Conservation (phyloP, 2,329 filamentous ascomycete species). For the Cryphonectria radicalis region DNA sequence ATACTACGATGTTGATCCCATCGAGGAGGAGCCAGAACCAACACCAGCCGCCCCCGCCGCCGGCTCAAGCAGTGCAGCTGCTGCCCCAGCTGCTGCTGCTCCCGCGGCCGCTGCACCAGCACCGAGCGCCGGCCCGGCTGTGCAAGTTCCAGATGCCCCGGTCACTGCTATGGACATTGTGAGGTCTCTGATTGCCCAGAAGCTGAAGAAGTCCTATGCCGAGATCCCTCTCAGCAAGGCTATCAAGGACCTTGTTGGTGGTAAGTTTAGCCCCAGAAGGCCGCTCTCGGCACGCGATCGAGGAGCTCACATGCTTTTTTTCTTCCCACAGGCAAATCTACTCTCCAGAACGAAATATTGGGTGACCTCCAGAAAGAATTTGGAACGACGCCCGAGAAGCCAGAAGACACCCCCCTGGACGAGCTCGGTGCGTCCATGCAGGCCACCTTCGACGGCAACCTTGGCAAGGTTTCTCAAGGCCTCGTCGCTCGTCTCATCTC, state of each 20-base stretch:
- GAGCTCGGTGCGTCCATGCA: constrained; percentile 96
- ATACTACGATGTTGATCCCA: constrained; percentile 96
- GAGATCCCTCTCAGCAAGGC: constrained; percentile 95
- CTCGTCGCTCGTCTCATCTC: constrained; percentile 94
- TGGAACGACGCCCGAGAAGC: constrained; percentile 96
- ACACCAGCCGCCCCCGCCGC: constrained; percentile 52
- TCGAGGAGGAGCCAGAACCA: constrained; percentile 84
- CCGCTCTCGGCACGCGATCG: constrained; percentile 16
- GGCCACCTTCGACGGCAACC: constrained; percentile 96
- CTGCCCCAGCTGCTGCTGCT: constrained; percentile 57
- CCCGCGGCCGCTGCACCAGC: constrained; percentile 62
- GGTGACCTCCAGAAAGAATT: constrained; percentile 98
- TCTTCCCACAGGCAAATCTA: constrained; percentile 79
- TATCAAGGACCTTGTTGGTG: constrained; percentile 97
- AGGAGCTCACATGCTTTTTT: constrained; percentile 22
- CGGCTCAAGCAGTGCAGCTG: constrained; percentile 56
- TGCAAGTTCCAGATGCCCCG: constrained; percentile 82
- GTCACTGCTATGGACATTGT: constrained; percentile 90
- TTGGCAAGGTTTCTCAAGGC: constrained; percentile 94
- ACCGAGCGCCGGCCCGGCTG: constrained; percentile 81
- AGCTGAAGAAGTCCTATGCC: constrained; percentile 89
- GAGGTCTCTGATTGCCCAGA: constrained; percentile 88
- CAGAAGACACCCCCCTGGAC: constrained; percentile 94
- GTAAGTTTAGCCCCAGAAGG: constrained; percentile 57
- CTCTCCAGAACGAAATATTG: constrained; percentile 96